A percentile compares a stretch with the other conserved stretches of the same genome.
Conservation (phyloP, 2,329 filamentous ascomycete species). For the Aspergillus oerlinghausenensis region DNA sequence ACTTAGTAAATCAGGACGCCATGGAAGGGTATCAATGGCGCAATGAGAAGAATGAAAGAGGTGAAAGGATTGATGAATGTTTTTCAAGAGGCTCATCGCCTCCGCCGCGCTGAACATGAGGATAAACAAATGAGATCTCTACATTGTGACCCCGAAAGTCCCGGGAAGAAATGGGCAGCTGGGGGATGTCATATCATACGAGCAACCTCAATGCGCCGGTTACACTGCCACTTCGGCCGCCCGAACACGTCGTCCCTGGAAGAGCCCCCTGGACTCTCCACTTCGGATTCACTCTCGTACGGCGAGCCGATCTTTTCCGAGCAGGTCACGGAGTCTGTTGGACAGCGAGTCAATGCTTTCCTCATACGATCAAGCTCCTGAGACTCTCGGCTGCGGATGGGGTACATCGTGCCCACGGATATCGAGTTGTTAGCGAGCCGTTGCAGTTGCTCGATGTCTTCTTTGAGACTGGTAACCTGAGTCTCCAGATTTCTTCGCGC, state of each 20-base stretch:
- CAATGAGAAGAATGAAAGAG: not conserved
- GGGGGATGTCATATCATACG: constrained; percentile 26
- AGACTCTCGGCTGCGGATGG: constrained; percentile 28
- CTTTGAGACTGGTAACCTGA: constrained; percentile 40
- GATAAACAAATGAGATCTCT: too few relatives aligned
- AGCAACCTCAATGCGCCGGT: constrained; percentile 20
- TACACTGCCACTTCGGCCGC: constrained; percentile 24
- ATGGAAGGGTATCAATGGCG: not conserved
- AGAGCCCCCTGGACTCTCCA: constrained; percentile 14
- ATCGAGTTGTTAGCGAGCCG: constrained; percentile 27
- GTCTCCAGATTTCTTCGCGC: constrained; percentile 43
- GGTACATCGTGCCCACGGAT: constrained; percentile 29
- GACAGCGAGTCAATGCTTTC: constrained; percentile 18
- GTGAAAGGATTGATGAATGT: not conserved
- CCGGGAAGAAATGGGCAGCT: not conserved
- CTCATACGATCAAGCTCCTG: constrained; percentile 28
- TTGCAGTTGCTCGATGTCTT: constrained; percentile 36
- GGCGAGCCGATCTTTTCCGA: constrained; percentile 12
- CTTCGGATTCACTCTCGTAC: constrained; percentile 25
- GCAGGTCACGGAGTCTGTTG: constrained; percentile 12
- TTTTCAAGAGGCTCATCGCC: not conserved
- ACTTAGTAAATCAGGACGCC: too few relatives aligned
- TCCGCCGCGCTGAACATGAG: not conserved
- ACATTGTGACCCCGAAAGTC: too few relatives aligned
- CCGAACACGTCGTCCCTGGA: constrained; percentile 20